These are phyloP conservation scores for Aspergillus quadrilineatus DNA, from an alignment of 2,329 filamentous ascomycete genomes.

Conservation along the genomic window DNA sequence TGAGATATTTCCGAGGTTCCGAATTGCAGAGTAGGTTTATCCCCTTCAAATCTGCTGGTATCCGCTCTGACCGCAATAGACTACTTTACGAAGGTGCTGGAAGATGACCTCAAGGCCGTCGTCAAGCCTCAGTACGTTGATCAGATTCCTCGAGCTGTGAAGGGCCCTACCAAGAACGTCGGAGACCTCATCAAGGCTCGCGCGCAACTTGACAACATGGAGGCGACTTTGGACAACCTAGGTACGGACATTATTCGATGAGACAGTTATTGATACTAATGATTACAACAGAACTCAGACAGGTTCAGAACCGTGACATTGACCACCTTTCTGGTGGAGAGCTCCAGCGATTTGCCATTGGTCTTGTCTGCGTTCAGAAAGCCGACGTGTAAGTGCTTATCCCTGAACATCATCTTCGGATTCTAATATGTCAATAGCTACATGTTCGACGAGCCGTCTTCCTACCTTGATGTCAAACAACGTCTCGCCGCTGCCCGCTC, in stretches of 20 bases:
- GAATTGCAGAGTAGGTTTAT: constrained; percentile 80
- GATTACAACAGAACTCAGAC: constrained; percentile 65
- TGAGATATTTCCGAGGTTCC: constrained; percentile 97
- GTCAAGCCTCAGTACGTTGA: constrained; percentile 99
- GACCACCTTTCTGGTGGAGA: constrained; percentile 92
- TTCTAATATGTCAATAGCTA: constrained; percentile 55
- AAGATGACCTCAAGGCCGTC: constrained; percentile 95
- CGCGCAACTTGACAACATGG: constrained; percentile 72
- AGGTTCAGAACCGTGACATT: constrained; percentile 91
- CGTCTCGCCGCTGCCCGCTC: constrained; percentile 88
- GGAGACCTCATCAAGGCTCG: constrained; percentile 74
- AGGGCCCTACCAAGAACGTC: constrained; percentile 76
- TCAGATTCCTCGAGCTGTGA: constrained; percentile 91
- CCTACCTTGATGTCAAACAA: constrained; percentile 99
- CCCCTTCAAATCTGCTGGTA: background rate
- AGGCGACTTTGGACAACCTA: constrained; percentile 78
- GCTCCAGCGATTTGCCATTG: constrained; percentile 96
- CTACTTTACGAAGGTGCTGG: constrained; percentile 97
- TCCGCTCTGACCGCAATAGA: constrained; percentile 54
- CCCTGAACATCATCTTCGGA: background rate
- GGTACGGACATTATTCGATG: constrained; percentile 39
- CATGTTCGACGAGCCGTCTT: constrained; percentile 99
- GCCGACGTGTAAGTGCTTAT: constrained; percentile 70
- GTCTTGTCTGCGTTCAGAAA: constrained; percentile 90
- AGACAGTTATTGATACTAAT: background rate